Evolutionary conservation across 176 grass and related monocot genomes (phyloP).

Genomic region (Raddia guianensis): DNA sequence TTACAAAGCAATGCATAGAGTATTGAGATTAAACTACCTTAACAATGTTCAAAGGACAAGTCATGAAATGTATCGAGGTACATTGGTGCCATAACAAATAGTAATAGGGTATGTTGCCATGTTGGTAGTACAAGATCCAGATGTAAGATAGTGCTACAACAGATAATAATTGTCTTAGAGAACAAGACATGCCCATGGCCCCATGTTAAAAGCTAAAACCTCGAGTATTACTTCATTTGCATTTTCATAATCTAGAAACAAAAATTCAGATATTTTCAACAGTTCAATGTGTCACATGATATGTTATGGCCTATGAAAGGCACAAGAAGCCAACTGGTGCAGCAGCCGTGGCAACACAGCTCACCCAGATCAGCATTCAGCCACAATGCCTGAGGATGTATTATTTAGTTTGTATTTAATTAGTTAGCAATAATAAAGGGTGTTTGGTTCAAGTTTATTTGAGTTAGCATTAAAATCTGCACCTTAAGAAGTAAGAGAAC

Average conservation of each 20-base stretch:
- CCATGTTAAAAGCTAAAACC: not conserved
- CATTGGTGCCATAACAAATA: not conserved
- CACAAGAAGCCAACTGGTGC: too few relatives aligned
- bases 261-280: not conserved
- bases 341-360: too few relatives aligned
- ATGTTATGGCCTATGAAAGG: too few relatives aligned
- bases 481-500: too few relatives aligned
- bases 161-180: not conserved
- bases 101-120: too few relatives aligned
- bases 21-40: constrained; percentile 13
- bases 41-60: not conserved
- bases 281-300: not conserved
- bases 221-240: not conserved
- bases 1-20: not conserved
- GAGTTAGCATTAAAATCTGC: too few relatives aligned
- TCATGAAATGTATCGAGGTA: constrained; percentile 6
- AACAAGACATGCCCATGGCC: not conserved
- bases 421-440: too few relatives aligned
- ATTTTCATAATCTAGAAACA: constrained; percentile 30
- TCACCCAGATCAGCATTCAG: too few relatives aligned
- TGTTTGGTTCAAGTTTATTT: too few relatives aligned
- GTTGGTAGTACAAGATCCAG: constrained; percentile 3
- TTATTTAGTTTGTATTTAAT: too few relatives aligned
- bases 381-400: too few relatives aligned
- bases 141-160: constrained; percentile 12